Percentiles rank a stretch among this genome's conserved stretches.
These are phyloP conservation scores for Colletotrichum sp. DNA, from an alignment of 2,329 filamentous ascomycete genomes.

Conservation along the genomic window DNA sequence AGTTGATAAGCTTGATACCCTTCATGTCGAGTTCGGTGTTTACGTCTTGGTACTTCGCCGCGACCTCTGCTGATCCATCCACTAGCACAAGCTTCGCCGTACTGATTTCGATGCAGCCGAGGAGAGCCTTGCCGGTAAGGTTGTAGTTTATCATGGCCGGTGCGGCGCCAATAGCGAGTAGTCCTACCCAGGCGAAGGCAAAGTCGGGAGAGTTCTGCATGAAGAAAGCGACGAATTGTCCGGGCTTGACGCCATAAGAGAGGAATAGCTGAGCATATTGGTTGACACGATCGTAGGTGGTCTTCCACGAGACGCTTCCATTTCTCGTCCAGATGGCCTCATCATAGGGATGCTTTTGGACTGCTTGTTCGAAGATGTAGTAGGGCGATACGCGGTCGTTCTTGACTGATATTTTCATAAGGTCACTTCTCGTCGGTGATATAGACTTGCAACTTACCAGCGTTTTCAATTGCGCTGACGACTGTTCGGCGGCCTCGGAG, in stretches of 20 bases:
- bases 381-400: conserved; percentile 64
- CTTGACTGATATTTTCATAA: conserved; percentile 37
- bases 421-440: conserved; percentile 30
- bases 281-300: conserved; percentile 59
- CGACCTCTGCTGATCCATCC: conserved; percentile 59
- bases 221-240: conserved; percentile 69
- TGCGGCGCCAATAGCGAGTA: conserved; percentile 69
- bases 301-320: conserved; percentile 62
- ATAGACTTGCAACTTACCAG: neutral
- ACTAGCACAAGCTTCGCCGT: conserved; percentile 62
- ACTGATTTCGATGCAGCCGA: conserved; percentile 69
- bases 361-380: conserved; percentile 68
- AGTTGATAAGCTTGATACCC: conserved; percentile 60
- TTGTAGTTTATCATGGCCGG: conserved; percentile 78
- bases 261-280: conserved; percentile 69
- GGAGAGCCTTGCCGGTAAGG: conserved; percentile 64
- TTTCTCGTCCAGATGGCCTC: conserved; percentile 72
- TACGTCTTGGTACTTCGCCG: conserved; percentile 63
- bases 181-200: conserved; percentile 67
- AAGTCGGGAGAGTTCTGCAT: conserved; percentile 73
- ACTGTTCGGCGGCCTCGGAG: conserved; percentile 40
- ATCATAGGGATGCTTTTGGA: conserved; percentile 53
- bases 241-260: conserved; percentile 59
- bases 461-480: conserved; percentile 45
- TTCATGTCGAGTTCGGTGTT: conserved; percentile 51